Conservation (phyloP, 768 basidiomycete genomes). For the Panellus pusillus region DNA sequence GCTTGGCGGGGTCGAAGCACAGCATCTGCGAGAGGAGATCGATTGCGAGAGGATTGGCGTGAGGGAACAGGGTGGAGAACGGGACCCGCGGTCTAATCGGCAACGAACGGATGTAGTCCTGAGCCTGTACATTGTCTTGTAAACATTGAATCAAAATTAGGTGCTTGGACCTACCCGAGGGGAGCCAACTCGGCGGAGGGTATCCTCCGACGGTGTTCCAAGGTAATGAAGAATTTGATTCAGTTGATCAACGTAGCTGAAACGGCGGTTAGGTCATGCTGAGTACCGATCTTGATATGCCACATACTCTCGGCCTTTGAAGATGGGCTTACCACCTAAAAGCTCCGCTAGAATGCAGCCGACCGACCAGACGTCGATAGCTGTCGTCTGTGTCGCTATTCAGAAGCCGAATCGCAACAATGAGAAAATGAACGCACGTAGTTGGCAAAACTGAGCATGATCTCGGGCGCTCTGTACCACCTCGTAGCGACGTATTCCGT, state of each 20-base stretch:
- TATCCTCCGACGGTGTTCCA: slow-evolving; percentile 97
- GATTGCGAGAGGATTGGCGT: slow-evolving; percentile 91
- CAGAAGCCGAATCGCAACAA: slow-evolving; percentile 13
- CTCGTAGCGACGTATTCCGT: slow-evolving; percentile 99
- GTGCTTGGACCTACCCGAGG: slow-evolving; percentile 69
- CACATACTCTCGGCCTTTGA: slow-evolving; percentile 93
- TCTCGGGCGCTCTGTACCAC: slow-evolving; percentile 98
- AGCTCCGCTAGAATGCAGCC: slow-evolving; percentile 95
- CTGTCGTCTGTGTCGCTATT: slow-evolving; percentile 60
- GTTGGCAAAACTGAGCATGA: slow-evolving; percentile 97
- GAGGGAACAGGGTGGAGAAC: slow-evolving; percentile 89
- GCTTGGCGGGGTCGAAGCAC: slow-evolving; percentile 94
- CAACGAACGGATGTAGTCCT: slow-evolving; percentile 96
- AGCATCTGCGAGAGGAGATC: slow-evolving; percentile 91
- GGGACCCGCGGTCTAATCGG: slow-evolving; percentile 96
- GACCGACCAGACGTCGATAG: slow-evolving; percentile 95
- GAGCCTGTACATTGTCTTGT: slow-evolving; percentile 55
- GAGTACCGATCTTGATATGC: slow-evolving; percentile 1
- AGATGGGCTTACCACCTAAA: slow-evolving; percentile 91
- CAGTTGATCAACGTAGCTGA: slow-evolving; percentile 94
- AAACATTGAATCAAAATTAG: not conserved
- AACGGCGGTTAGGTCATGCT: slow-evolving; percentile 4
- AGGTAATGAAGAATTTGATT: slow-evolving; percentile 98
- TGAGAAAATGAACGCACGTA: slow-evolving; percentile 56
- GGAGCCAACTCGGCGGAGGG: slow-evolving; percentile 92